phyloP scores from a whole-genome alignment of 257 asterid species.

The Lantana camara region DNA sequence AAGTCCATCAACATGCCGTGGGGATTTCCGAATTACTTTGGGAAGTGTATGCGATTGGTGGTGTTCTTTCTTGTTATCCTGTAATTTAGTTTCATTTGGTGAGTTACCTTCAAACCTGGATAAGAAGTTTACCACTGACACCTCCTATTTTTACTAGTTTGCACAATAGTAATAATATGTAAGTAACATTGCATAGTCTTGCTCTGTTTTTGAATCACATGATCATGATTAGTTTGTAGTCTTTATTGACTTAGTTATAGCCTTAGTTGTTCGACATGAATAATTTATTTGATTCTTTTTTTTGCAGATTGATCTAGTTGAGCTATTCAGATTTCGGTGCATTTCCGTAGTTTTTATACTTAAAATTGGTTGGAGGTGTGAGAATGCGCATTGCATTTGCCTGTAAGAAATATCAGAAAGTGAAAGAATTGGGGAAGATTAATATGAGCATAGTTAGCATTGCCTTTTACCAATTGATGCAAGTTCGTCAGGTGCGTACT shows the following conservation, averaged over 20 bases:
- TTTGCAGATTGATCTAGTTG: conserved; percentile 32
- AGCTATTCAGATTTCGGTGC: conserved; percentile 12
- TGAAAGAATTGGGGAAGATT: conserved; percentile 43
- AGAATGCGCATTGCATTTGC: conserved; percentile 71
- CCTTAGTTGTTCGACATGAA: not conserved
- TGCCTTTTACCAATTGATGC: conserved; percentile 82
- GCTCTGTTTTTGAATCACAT: too few species aligned
- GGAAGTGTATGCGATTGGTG: conserved; percentile 60
- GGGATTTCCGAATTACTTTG: conserved; percentile 59
- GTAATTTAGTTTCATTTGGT: conserved; percentile 52
- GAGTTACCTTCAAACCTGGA: conserved; percentile 30
- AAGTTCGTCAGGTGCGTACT: conserved; percentile 76
- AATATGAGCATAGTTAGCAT: conserved; percentile 73
- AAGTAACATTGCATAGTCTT: too few species aligned
- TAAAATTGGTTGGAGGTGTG: conserved; percentile 41
- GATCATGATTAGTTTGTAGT: too few species aligned
- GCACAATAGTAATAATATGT: not conserved
- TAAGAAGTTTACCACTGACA: not conserved
- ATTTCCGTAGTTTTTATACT: conserved; percentile 3
- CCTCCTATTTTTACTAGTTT: not conserved
- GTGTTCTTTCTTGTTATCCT: conserved; percentile 75
- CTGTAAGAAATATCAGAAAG: conserved; percentile 42
- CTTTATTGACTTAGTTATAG: not conserved
- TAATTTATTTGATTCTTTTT: not conserved
- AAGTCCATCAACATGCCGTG: conserved; percentile 71